A percentile compares a stretch with the other conserved stretches of the same genome.
These are phyloP conservation scores for Trypanosoma mega DNA, from an alignment of 208 protist species.

Conservation along the genomic window DNA sequence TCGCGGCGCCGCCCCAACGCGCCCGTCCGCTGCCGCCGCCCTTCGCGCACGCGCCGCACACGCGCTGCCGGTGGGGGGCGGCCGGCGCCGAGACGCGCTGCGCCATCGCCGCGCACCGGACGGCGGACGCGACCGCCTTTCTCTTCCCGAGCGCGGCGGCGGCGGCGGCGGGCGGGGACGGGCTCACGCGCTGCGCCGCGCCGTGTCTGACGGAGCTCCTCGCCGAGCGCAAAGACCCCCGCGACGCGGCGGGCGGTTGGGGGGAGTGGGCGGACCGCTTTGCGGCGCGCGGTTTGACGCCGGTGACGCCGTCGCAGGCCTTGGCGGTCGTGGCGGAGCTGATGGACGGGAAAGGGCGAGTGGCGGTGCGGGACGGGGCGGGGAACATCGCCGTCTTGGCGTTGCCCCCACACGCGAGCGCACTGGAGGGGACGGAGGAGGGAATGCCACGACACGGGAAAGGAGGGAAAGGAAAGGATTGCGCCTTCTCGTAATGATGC, in stretches of 20 bases:
- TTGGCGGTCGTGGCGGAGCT: slow-evolving; percentile 27
- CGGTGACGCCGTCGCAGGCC: no score
- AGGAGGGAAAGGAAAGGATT: no score
- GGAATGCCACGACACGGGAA: no score
- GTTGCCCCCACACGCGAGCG: slow-evolving; percentile 27
- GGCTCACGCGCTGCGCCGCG: no score
- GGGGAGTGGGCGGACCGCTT: not conserved
- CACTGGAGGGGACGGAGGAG: slow-evolving; percentile 11
- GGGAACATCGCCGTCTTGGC: slow-evolving; percentile 27
- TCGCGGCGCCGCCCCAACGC: not conserved
- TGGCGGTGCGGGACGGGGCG: slow-evolving; percentile 32
- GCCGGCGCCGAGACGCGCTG: slow-evolving; percentile 16
- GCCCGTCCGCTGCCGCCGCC: slow-evolving; percentile 10
- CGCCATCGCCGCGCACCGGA: not conserved
- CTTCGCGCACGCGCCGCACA: slow-evolving; percentile 10
- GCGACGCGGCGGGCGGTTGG: no score
- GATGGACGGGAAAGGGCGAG: slow-evolving; percentile 30
- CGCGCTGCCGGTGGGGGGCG: slow-evolving; percentile 8
- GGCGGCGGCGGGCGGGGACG: no score
- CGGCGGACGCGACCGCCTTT: slow-evolving; percentile 9
- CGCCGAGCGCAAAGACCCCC: no score
- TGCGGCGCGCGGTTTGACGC: not conserved
- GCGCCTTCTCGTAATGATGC: no score
- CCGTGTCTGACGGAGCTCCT: no score
- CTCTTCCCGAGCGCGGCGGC: not conserved